These are phyloP conservation scores for Thinopyrum elongatum DNA, from an alignment of 176 grass and related monocot genomes.

Conservation along the genomic window DNA sequence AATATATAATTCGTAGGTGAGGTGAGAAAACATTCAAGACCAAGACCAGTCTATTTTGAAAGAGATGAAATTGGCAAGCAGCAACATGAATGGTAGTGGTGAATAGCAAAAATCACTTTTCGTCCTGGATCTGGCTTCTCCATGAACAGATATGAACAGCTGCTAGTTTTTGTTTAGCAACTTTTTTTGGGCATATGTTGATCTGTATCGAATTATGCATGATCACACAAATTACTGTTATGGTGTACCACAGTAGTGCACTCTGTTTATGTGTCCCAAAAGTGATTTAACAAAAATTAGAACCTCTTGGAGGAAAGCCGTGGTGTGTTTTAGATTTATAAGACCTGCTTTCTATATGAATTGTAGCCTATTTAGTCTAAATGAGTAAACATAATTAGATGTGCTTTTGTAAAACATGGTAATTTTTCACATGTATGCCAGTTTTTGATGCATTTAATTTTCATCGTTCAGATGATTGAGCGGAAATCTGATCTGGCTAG, in stretches of 20 bases:
- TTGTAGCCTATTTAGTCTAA: background rate
- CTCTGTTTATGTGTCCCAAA: background rate
- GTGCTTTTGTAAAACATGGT: background rate
- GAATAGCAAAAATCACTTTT: background rate
- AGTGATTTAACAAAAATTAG: background rate
- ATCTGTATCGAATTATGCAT: background rate
- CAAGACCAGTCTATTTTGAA: too few relatives aligned
- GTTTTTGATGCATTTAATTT: background rate
- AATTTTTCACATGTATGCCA: background rate
- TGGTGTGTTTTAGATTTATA: background rate
- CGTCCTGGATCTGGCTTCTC: background rate
- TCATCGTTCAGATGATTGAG: constrained; percentile 63
- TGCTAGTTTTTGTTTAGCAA: background rate
- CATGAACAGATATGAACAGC: background rate
- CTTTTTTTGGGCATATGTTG: background rate
- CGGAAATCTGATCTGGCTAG: constrained; percentile 81
- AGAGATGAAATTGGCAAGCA: too few relatives aligned
- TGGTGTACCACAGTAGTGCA: background rate
- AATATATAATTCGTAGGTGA: background rate
- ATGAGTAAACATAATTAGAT: background rate
- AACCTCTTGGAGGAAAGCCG: background rate
- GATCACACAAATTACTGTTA: background rate
- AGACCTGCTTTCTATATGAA: background rate
- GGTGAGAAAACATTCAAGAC: background rate
- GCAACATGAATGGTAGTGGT: too few relatives aligned